Evolutionary conservation across 768 basidiomycete genomes (phyloP).

Genomic region (Crassisporium funariophilum): DNA sequence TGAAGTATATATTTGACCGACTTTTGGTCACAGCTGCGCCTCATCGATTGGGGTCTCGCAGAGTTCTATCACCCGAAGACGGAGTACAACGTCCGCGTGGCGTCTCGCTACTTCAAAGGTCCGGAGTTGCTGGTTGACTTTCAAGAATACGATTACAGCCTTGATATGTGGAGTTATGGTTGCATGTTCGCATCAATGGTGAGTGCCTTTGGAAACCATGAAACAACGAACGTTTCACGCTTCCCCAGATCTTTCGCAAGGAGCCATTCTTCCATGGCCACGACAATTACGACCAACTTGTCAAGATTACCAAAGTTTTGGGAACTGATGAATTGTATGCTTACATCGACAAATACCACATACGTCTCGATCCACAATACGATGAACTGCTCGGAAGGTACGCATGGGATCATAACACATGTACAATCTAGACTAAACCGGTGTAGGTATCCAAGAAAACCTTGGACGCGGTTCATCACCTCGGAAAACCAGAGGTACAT

Average conservation of each 20-base stretch:
- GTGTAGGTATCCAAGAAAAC: slow-evolving; percentile 84
- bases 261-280: slow-evolving; percentile 99
- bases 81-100: slow-evolving; percentile 97
- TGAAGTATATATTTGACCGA: slow-evolving; percentile 7
- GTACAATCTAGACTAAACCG: slow-evolving; percentile 9
- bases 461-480: slow-evolving; percentile 95
- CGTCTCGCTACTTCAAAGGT: slow-evolving; percentile 97
- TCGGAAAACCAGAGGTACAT: slow-evolving; percentile 96
- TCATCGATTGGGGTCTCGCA: slow-evolving; percentile 99
- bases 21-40: slow-evolving; percentile 64
- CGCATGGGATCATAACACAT: slow-evolving; percentile 11
- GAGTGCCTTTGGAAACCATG: slow-evolving; percentile 22
- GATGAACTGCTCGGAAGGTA: slow-evolving; percentile 91
- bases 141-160: slow-evolving; percentile 96
- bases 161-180: slow-evolving; percentile 99
- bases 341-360: slow-evolving; percentile 94
- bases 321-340: slow-evolving; percentile 94
- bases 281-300: slow-evolving; percentile 97
- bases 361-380: slow-evolving; percentile 93
- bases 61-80: slow-evolving; percentile 99
- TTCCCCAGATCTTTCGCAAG: slow-evolving; percentile 89
- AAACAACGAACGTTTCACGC: slow-evolving; percentile 9
- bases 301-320: slow-evolving; percentile 96
- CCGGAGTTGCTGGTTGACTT: slow-evolving; percentile 96
- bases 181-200: slow-evolving; percentile 99